phyloP scores from a whole-genome alignment of 1,284 basidiomycete species.

The Erythrobasidium hasegawianum region DNA sequence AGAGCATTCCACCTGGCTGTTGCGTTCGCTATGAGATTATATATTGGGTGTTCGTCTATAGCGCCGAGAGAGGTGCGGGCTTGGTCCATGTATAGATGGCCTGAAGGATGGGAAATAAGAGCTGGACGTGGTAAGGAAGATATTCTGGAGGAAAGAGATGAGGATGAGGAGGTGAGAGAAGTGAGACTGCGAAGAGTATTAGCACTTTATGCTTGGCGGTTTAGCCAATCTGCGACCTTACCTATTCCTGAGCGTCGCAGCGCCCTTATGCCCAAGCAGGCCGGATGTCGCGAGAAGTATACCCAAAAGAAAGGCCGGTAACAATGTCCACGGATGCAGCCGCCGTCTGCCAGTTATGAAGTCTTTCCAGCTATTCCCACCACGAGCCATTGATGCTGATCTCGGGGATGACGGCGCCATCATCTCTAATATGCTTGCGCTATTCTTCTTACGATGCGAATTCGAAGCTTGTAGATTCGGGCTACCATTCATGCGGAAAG shows the following conservation, averaged over 20 bases:
- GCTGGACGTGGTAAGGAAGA: constrained; percentile 10
- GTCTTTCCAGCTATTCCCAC: constrained; percentile 10
- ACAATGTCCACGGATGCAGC: constrained; percentile 28
- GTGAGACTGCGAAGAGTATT: constrained; percentile 18
- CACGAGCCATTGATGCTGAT: background rate
- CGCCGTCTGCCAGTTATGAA: constrained; percentile 9
- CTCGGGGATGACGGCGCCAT: background rate
- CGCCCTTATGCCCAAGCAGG: constrained; percentile 13
- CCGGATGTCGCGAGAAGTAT: constrained; percentile 38
- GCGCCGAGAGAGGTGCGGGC: constrained; percentile 4
- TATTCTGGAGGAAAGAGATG: constrained; percentile 9
- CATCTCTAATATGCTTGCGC: background rate
- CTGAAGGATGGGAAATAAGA: constrained; percentile 21
- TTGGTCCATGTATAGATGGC: constrained; percentile 34
- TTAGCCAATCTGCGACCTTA: no score
- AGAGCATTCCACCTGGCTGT: constrained; percentile 63
- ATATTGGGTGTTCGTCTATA: constrained; percentile 42
- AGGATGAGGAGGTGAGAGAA: constrained; percentile 19
- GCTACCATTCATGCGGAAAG: no score
- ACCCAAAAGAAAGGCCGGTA: constrained; percentile 41
- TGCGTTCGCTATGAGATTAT: constrained; percentile 70
- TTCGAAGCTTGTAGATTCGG: background rate
- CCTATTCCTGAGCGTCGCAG: constrained; percentile 2
- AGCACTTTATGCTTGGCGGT: no score
- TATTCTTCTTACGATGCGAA: background rate